Percentiles rank a stretch among this genome's conserved stretches.
Evolutionary conservation across 2,329 filamentous ascomycete genomes (phyloP).

Genomic region (Xylariaceae sp.): DNA sequence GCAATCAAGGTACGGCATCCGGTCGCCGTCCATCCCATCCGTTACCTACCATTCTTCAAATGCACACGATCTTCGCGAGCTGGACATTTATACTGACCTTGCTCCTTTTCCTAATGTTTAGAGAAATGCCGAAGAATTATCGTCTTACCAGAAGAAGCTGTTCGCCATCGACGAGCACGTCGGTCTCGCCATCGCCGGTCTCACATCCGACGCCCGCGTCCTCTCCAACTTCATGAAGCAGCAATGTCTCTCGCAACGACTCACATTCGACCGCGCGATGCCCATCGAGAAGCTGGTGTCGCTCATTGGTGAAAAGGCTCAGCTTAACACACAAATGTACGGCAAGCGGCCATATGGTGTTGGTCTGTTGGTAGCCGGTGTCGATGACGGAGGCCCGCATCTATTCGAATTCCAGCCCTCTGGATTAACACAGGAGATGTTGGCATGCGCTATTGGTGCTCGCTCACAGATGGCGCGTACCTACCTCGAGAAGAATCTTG

Average conservation of each 20-base stretch:
- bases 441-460: conserved; percentile 91
- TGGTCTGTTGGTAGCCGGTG: conserved; percentile 83
- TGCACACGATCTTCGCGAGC: neutral
- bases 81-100: conserved; percentile 1
- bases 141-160: conserved; percentile 99
- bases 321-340: conserved; percentile 97
- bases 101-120: conserved; percentile 34
- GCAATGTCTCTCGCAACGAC: conserved; percentile 90
- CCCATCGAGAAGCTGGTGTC: conserved; percentile 82
- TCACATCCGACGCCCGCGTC: conserved; percentile 95
- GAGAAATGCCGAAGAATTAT: conserved; percentile 98
- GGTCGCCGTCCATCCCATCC: neutral
- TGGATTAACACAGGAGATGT: conserved; percentile 95
- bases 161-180: conserved; percentile 95
- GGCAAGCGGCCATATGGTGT: conserved; percentile 95
- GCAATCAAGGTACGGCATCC: conserved; percentile 76
- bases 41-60: neutral
- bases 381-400: conserved; percentile 90
- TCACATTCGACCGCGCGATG: conserved; percentile 93
- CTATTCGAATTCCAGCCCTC: conserved; percentile 97
- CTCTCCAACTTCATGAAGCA: conserved; percentile 99
- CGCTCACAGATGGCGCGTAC: conserved; percentile 96
- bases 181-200: conserved; percentile 90
- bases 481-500: conserved; percentile 89
- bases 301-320: conserved; percentile 92